Evolutionary conservation across 495 filamentous ascomycete genomes (phyloP), one percentile per base, ranked within the genome.

Genomic region (Trichoderma orchidacearum): DNA sequence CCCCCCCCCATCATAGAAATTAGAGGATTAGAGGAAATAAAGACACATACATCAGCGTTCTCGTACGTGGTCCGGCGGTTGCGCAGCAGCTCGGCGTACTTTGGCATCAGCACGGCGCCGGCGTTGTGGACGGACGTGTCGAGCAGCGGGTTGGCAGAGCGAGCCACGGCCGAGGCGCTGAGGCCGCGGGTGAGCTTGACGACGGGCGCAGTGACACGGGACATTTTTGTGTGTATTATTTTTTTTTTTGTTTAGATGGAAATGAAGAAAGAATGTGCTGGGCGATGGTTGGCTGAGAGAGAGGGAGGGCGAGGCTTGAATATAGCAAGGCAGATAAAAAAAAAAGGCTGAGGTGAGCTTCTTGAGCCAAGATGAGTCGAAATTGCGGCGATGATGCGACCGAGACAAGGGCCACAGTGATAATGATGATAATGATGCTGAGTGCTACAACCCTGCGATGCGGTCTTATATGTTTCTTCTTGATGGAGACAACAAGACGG

Each of bases 181-280:
- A 76, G 64, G 23, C 68, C 67, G 58, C 75, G 71, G 62, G 68
- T 64, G 56, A 77, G 62, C 67, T 76, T 74, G 45, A 68, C 59
- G 61, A 70, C 62, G 56, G 73, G 70, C 32, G 63, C 62, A 53
- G 70, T 66, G 34, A 76, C 62, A 52, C 73, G 66, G 15, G 69
- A 69, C 56, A 70, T 69, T n/a, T n/a, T n/a, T 32, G 51, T 57
- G 58, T 50, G 32, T 23, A 51, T 30, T 25, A 12, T 21, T 4
- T 35, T 15, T 5, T 15, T 30, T 61, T 32, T 12, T 54, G n/a
- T 28, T 8, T 11, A 30, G 21, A 13, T 18, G 51, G 29, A 3
- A 30, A 8, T 9, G 51, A 3, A 3, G 23, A 29, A 17, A 30
- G 25, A 8, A 9, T 9, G 23, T 18, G 23, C 41, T 8, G 41